Base-by-base conservation (phyloP, 371 early-diverging fungal species). In the Rhizomucor pusillus region DNA sequence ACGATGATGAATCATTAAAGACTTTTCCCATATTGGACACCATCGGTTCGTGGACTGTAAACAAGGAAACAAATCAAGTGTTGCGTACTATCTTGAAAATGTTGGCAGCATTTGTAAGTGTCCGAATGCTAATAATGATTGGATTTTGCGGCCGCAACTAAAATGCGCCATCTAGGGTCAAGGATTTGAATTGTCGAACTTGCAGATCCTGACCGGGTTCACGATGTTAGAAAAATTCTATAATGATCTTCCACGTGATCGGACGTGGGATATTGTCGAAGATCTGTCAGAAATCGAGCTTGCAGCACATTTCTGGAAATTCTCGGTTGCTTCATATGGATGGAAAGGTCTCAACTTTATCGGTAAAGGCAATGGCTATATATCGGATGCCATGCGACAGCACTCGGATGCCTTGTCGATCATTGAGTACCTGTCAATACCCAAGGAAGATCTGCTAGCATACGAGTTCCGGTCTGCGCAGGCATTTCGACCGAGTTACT, bases 261-360 rank as follows among this genome's bases (percentile, higher is more conserved):
- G 77, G 14, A 76, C 74, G 1, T 71, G 75, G 69, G 65, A 72
- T 48, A 13, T 71, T 0, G 71, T 73, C 0, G 50, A 65, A 11
- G 61, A 81, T 25, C 41, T 83, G 18, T 75, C 78, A 10, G 81
- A 83, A 33, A 75, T 86, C 7, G 80, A 86, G 22, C 60, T 67
- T n/a, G 81, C 81, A 6, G 69, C 80, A 29, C 70, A 78, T 52
- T 80, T 83, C 53, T 83, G 84, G 79, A 70, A 79, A 37, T 87
- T 76, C 54, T 79, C 85, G 0, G 74, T 87, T 56, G 85, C 85
- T 12, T 79, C 81, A 34, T 85, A 93, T 71, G 94, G 93, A 7
- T 93, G 90, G 90, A 86, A 85, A 14, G 91, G 89, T 0, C 72
- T 92, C 22, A 85, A 89, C 54, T 89, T 89, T 60, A 84, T 93